Conservation (phyloP, 768 basidiomycete species). For the Phylloporus sp. region DNA sequence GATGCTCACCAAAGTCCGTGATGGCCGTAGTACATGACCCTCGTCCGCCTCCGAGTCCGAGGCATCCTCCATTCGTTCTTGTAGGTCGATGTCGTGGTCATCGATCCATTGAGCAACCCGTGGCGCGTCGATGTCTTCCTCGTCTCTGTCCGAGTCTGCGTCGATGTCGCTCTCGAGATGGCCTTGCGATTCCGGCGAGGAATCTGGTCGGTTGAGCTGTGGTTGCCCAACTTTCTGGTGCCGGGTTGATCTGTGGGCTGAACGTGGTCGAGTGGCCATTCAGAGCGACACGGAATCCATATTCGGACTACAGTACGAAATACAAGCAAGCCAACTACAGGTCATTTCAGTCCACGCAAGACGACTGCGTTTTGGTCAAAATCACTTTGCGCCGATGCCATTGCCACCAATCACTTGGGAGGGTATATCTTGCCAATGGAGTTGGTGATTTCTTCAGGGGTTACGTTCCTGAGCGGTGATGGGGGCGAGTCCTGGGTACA, state of each 20-base stretch:
- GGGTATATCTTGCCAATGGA: conserved; percentile 22
- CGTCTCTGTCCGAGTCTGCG: conserved; percentile 9
- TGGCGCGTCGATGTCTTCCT: conserved; percentile 38
- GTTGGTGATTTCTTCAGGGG: conserved; percentile 35
- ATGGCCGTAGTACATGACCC: conserved; percentile 7
- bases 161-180: conserved; percentile 32
- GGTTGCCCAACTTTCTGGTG: conserved; percentile 1
- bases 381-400: too few relatives aligned
- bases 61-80: conserved; percentile 9
- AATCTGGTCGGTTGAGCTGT: conserved; percentile 12
- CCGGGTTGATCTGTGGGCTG: not conserved
- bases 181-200: conserved; percentile 11
- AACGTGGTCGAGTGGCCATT: conserved; percentile 13
- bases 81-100: conserved; percentile 36
- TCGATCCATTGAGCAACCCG: conserved; percentile 61
- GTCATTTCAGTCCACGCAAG: too few relatives aligned
- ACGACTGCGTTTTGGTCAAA: too few relatives aligned
- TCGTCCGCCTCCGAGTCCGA: conserved; percentile 13
- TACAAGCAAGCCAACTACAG: too few relatives aligned
- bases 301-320: too few relatives aligned
- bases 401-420: too few relatives aligned
- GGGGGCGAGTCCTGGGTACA: not conserved
- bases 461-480: too few relatives aligned
- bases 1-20: conserved; percentile 14
- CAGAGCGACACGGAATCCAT: too few relatives aligned